phyloP scores from a whole-genome alignment of 2,329 filamentous ascomycete genomes.

The Trichoderma cornu-damae region DNA sequence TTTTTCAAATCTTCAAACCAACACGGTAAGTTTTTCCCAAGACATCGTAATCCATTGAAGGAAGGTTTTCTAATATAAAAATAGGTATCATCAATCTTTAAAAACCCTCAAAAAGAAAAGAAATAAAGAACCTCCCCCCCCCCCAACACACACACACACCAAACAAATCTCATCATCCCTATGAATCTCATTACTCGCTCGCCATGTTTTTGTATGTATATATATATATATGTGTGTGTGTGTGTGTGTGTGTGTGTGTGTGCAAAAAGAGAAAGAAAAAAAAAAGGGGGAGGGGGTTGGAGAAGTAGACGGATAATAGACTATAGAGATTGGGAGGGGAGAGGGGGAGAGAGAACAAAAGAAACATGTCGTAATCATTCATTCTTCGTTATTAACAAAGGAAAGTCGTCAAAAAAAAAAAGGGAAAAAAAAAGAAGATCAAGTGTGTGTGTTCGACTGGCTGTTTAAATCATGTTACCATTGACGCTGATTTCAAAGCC shows the following conservation, averaged over 20 bases:
- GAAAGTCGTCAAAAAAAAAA: constrained; percentile 14
- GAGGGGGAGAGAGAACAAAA: background rate
- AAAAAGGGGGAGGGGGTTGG: background rate
- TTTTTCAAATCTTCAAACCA: constrained; percentile 7
- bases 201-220: background rate
- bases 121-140: too few relatives aligned
- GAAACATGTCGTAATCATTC: constrained; percentile 14
- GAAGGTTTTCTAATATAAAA: constrained; percentile 17
- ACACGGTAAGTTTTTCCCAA: background rate
- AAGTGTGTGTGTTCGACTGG: background rate
- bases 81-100: constrained; percentile 11
- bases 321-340: too few relatives aligned
- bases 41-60: constrained; percentile 15
- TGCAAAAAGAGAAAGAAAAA: background rate
- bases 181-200: background rate
- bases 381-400: constrained; percentile 9
- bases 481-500: constrained; percentile 80
- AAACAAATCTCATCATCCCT: background rate
- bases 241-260: too few relatives aligned
- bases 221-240: too few relatives aligned
- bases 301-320: constrained; percentile 10
- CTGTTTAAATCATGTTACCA: constrained; percentile 62
- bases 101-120: background rate
- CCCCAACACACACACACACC: background rate
- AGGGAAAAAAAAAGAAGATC: background rate